Percentiles rank a stretch among this genome's conserved stretches.
These are phyloP conservation scores for Linnemannia exigua DNA, from an alignment of 192 early-diverging fungal genomes.

Conservation along the genomic window DNA sequence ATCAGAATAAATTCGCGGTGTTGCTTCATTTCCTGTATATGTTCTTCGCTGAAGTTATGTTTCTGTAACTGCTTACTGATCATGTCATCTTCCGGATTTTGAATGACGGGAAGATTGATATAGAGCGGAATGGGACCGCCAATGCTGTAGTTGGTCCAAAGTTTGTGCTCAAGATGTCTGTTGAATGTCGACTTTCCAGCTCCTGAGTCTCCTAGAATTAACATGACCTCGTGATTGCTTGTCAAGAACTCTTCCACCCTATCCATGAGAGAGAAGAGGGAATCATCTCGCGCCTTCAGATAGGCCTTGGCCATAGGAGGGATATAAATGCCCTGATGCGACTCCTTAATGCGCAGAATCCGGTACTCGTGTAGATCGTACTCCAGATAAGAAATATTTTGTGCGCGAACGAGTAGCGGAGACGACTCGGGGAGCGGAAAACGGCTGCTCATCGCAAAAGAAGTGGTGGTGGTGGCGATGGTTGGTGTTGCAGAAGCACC, in stretches of 20 bases:
- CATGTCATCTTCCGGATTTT: not conserved
- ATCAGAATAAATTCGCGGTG: conserved; percentile 3
- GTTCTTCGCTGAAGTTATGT: not conserved
- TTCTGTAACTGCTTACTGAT: not conserved
- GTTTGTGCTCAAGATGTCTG: not conserved
- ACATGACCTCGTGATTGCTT: not conserved
- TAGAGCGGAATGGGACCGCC: not conserved
- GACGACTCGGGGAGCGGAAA: no score
- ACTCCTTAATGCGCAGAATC: not conserved
- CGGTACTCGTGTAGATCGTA: no score
- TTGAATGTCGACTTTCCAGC: not conserved
- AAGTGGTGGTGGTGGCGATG: no score
- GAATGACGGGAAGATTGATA: not conserved
- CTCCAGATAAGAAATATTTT: no score
- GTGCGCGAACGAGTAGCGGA: no score
- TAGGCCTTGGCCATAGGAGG: not conserved
- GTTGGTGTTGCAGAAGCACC: no score
- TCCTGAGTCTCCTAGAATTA: conserved; percentile 11
- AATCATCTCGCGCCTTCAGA: not conserved
- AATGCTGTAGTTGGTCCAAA: not conserved
- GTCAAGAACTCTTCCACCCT: not conserved
- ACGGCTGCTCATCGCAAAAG: no score
- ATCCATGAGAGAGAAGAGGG: not conserved
- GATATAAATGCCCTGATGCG: not conserved
- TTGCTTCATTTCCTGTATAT: not conserved